These are phyloP conservation scores for Aspergillus luchuensis DNA, from an alignment of 2,329 filamentous ascomycete species.

Conservation along the genomic window DNA sequence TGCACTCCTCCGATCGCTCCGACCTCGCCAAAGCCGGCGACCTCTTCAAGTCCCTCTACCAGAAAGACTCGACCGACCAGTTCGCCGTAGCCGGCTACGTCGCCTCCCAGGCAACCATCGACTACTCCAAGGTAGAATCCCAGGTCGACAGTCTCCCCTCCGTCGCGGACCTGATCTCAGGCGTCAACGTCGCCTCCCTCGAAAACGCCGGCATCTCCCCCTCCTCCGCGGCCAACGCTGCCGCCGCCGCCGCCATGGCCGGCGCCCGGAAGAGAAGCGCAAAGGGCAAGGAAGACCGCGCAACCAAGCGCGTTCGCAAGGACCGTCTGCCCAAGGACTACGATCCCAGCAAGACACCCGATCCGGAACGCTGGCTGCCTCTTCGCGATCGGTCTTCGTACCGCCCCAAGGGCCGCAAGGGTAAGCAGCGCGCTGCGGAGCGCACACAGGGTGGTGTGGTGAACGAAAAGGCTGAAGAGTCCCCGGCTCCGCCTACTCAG, in stretches of 20 bases:
- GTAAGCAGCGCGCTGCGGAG: slow-evolving; percentile 76
- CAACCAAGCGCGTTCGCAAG: slow-evolving; percentile 48
- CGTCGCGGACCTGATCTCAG: slow-evolving; percentile 45
- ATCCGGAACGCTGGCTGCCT: slow-evolving; percentile 92
- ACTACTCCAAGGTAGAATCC: slow-evolving; percentile 39
- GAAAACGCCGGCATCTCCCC: slow-evolving; percentile 49
- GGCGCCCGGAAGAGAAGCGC: slow-evolving; percentile 45
- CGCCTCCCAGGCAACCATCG: slow-evolving; percentile 69
- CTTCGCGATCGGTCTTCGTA: slow-evolving; percentile 87
- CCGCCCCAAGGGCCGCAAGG: slow-evolving; percentile 87
- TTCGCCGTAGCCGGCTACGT: slow-evolving; percentile 80
- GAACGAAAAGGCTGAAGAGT: slow-evolving; percentile 68
- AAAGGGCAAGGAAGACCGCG: slow-evolving; percentile 32
- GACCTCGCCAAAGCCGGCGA: slow-evolving; percentile 71
- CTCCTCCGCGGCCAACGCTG: slow-evolving; percentile 32
- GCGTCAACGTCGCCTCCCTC: slow-evolving; percentile 47
- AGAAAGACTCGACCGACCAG: slow-evolving; percentile 64
- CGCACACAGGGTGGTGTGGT: slow-evolving; percentile 84
- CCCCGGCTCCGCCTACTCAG: slow-evolving; percentile 29
- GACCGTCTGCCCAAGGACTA: slow-evolving; percentile 52
- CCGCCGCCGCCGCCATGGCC: slow-evolving; percentile 35
- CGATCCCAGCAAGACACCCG: slow-evolving; percentile 75
- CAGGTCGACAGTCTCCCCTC: slow-evolving; percentile 43
- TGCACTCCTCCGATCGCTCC: slow-evolving; percentile 69
- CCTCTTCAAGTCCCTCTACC: slow-evolving; percentile 74